Conservation (phyloP, 2,329 filamentous ascomycete species). For the Beauveria australis region DNA sequence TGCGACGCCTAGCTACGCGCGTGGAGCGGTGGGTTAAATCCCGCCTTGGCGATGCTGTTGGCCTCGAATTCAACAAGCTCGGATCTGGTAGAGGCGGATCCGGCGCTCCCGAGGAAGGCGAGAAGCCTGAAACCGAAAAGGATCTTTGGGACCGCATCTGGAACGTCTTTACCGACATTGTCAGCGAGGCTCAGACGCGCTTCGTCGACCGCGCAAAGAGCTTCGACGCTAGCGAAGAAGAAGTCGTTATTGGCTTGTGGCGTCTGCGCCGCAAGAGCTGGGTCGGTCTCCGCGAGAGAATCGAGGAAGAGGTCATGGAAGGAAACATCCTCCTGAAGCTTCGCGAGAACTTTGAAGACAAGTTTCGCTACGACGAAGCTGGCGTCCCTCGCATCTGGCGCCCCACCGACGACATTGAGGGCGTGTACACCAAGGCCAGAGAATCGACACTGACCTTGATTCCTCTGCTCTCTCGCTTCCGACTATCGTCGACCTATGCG, state of each 20-base stretch:
- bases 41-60: constrained; percentile 76
- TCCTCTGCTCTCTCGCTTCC: constrained; percentile 79
- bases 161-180: constrained; percentile 73
- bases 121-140: constrained; percentile 66
- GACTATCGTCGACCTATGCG: constrained; percentile 62
- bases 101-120: constrained; percentile 69
- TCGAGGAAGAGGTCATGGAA: constrained; percentile 97
- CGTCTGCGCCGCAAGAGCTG: constrained; percentile 88
- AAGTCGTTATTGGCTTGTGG: constrained; percentile 91
- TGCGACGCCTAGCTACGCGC: constrained; percentile 82
- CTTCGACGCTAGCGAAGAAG: constrained; percentile 85
- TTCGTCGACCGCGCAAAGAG: constrained; percentile 86
- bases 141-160: constrained; percentile 96
- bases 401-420: constrained; percentile 94
- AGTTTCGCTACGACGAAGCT: constrained; percentile 93
- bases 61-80: constrained; percentile 91
- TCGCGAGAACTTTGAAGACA: constrained; percentile 97
- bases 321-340: constrained; percentile 93
- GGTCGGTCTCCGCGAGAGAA: constrained; percentile 79
- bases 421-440: constrained; percentile 82
- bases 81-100: constrained; percentile 78
- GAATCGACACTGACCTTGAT: constrained; percentile 90
- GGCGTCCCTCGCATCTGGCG: constrained; percentile 96
- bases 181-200: constrained; percentile 74
- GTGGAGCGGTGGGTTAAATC: constrained; percentile 92